Conservation (phyloP, 257 asterid genomes). For the Schizonepeta tenuifolia region DNA sequence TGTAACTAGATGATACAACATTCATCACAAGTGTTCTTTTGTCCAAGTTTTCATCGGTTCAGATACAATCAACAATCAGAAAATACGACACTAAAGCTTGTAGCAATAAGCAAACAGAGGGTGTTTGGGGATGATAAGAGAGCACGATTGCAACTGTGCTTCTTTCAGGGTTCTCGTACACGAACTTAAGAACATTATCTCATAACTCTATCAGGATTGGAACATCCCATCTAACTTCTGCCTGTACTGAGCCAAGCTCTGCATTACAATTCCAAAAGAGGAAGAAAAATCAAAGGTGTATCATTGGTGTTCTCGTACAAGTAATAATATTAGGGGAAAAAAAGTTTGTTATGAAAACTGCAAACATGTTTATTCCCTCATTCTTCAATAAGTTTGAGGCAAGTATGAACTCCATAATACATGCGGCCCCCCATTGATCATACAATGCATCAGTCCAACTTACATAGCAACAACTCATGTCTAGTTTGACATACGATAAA, state of each 20-base stretch:
- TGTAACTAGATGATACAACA: constrained; percentile 30
- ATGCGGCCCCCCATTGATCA: not conserved
- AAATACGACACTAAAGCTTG: constrained; percentile 22
- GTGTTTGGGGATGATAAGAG: not conserved
- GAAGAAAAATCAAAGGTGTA: not conserved
- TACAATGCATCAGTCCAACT: constrained; percentile 6
- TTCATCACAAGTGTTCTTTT: not conserved
- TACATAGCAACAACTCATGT: not conserved
- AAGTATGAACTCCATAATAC: not conserved
- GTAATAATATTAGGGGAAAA: not conserved
- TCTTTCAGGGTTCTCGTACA: constrained; percentile 7
- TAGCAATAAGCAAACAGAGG: not conserved
- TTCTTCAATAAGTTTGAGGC: constrained; percentile 6
- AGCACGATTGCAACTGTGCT: not conserved
- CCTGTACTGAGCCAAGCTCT: constrained; percentile 90
- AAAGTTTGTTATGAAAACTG: not conserved
- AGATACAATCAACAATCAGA: constrained; percentile 20
- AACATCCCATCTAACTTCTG: constrained; percentile 80
- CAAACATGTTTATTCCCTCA: not conserved
- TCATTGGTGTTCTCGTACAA: not conserved
- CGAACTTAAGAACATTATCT: not conserved
- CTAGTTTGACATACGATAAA: not conserved
- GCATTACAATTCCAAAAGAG: constrained; percentile 35
- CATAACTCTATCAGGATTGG: constrained; percentile 38
- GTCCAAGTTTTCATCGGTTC: constrained; percentile 21